Evolutionary conservation across 441 rosid genomes (phyloP).

Genomic region (Populus hybrid): DNA sequence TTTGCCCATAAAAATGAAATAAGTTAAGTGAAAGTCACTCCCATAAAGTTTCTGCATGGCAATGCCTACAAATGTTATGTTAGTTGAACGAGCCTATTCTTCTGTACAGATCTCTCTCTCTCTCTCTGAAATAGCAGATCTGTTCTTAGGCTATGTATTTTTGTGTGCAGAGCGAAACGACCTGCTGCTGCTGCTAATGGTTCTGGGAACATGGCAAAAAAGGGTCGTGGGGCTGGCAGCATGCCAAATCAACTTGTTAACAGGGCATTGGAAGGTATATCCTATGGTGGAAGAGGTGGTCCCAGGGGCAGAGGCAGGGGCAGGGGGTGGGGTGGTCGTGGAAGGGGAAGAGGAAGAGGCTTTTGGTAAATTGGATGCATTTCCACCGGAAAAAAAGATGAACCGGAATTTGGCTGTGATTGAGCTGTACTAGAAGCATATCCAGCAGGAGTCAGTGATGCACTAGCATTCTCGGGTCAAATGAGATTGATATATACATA

Average conservation of each 20-base stretch:
- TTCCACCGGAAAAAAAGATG: background rate
- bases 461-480: constrained; percentile 16
- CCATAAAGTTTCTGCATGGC: background rate
- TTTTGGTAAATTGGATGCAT: constrained; percentile 34
- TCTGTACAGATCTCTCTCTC: background rate
- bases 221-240: constrained; percentile 71
- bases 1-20: background rate
- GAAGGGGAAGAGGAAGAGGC: constrained; percentile 75
- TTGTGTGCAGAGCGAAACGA: constrained; percentile 64
- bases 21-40: background rate
- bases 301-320: constrained; percentile 67
- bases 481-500: constrained; percentile 17
- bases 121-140: background rate
- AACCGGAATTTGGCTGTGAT: background rate
- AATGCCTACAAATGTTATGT: background rate
- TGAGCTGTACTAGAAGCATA: constrained; percentile 7
- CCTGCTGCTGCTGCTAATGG: constrained; percentile 59
- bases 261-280: constrained; percentile 85
- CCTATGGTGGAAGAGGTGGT: constrained; percentile 60
- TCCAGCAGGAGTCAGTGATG: constrained; percentile 13
- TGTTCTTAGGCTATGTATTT: background rate
- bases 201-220: constrained; percentile 56
- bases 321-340: constrained; percentile 55
- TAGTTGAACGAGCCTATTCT: background rate
- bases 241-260: constrained; percentile 79